These are phyloP conservation scores for Teratosphaeria viscida DNA, from an alignment of 2,329 filamentous ascomycete species.

Conservation along the genomic window DNA sequence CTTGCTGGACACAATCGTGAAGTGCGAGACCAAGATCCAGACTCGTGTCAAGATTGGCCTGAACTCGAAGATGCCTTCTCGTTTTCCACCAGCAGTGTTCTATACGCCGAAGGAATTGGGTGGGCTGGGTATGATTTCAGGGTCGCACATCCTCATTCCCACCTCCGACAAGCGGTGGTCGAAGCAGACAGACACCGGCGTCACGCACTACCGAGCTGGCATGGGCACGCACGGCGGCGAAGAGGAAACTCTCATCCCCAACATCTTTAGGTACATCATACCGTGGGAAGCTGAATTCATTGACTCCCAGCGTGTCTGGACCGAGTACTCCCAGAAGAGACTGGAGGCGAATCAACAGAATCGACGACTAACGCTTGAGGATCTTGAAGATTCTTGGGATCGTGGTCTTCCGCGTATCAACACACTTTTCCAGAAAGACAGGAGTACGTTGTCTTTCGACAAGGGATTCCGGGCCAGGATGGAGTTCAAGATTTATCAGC, in stretches of 20 bases:
- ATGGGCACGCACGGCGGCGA: constrained; percentile 82
- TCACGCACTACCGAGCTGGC: constrained; percentile 91
- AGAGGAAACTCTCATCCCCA: constrained; percentile 93
- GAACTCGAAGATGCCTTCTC: constrained; percentile 98
- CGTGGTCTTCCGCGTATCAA: constrained; percentile 96
- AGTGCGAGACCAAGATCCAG: constrained; percentile 99
- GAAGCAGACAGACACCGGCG: constrained; percentile 93
- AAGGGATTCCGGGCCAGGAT: constrained; percentile 93
- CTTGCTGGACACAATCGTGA: constrained; percentile 92
- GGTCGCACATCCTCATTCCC: constrained; percentile 93
- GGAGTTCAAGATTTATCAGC: constrained; percentile 96
- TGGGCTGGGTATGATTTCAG: constrained; percentile 97
- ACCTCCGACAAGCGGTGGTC: constrained; percentile 97
- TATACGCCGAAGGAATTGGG: constrained; percentile 97
- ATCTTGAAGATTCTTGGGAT: constrained; percentile 97
- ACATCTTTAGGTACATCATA: constrained; percentile 98
- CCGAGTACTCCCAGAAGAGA: constrained; percentile 96
- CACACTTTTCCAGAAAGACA: constrained; percentile 95
- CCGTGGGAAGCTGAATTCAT: constrained; percentile 99
- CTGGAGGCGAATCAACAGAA: constrained; percentile 97
- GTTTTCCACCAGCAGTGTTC: constrained; percentile 96
- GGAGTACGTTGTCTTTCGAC: constrained; percentile 93
- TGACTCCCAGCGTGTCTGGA: constrained; percentile 97
- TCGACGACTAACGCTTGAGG: constrained; percentile 82
- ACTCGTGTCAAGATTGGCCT: constrained; percentile 96